Conservation (phyloP, 2,329 filamentous ascomycete species). For the Ilyonectria sp. region DNA sequence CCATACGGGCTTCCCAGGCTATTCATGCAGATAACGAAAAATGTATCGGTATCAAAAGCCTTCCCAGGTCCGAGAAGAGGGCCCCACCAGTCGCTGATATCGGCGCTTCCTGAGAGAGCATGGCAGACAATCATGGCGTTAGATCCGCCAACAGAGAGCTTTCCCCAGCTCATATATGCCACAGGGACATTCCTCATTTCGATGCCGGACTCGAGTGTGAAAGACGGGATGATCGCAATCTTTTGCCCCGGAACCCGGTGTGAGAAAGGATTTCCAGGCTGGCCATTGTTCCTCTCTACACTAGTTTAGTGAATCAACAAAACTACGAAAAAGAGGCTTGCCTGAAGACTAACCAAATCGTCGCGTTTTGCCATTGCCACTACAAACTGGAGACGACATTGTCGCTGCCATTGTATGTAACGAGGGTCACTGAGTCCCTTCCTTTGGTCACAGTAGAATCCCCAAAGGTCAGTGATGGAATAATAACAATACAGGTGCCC, state of each 20-base stretch:
- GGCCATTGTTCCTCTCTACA: no score
- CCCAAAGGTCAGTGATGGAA: no score
- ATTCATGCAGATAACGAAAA: slow-evolving; percentile 21
- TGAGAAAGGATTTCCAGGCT: no score
- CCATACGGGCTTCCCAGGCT: slow-evolving; percentile 21
- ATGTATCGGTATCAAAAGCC: slow-evolving; percentile 20
- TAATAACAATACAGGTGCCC: no score
- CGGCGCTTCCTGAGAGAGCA: slow-evolving; percentile 22
- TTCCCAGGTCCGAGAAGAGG: slow-evolving; percentile 22
- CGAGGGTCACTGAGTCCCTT: no score
- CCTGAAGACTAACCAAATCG: no score
- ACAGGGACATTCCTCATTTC: slow-evolving; percentile 9
- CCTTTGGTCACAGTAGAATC: no score
- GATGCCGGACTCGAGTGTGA: slow-evolving; percentile 12
- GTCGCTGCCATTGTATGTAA: no score
- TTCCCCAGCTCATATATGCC: slow-evolving; percentile 24
- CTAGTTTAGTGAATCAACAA: no score
- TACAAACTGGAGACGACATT: no score
- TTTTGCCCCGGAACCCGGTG: slow-evolving; percentile 4
- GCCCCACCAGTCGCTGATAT: slow-evolving; percentile 25
- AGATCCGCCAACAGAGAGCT: background rate
- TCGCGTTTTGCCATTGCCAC: no score
- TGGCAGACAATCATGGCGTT: slow-evolving; percentile 26
- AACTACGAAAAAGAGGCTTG: no score
- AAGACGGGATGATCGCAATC: slow-evolving; percentile 11